Evolutionary conservation across 2,329 filamentous ascomycete species (phyloP), one percentile per base, ranked within the genome.

Genomic region (Exophiala oligosperma): DNA sequence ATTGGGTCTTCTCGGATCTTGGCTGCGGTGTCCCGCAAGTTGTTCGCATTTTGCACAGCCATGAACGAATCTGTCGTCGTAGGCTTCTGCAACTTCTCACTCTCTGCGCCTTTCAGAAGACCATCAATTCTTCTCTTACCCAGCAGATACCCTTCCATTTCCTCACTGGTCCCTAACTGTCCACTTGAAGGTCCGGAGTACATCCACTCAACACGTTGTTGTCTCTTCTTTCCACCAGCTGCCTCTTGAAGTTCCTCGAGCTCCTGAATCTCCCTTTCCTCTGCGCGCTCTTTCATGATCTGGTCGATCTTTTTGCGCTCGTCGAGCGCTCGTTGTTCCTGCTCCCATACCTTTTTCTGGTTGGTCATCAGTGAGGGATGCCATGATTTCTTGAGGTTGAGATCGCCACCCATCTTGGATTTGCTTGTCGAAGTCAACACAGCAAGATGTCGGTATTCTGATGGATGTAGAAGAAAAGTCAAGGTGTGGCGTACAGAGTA

Each of bases 161-260:
- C 94, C 73, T 97, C 93, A 0, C 76, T 85, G 40, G 85, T 90
- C 29, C 88, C 89, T n/a, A 80, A 79, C 69, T 90, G 87, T 37
- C 91, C 90, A 56, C 81, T 82, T 50, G 88, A 89, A 6, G 94
- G 92, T 1, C 93, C 93, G 67, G 89, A 86, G 75, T 99, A 99
- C 91, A 99, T 97, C 91, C 94, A 99, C 69, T 97, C 94, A 26
- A 99, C 93, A 37, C 92, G 86, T 67, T 93, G 88, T 29, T 89
- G 77, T 53, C 88, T 83, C 70, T 91, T 92, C 68, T 84, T 85
- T 56, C 92, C 92, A 38, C 94, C 94, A 0, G 92, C 89, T 2
- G 89, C 87, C 75, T 97, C 94, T 56, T 97, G 91, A 65, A 97
- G 83, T 52, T 87, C 85, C 73, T 97, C 90, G 1, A 97, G 84